Base-by-base conservation (phyloP, 225 moss, liverwort and hornwort species). In the Polytrichum commune region DNA sequence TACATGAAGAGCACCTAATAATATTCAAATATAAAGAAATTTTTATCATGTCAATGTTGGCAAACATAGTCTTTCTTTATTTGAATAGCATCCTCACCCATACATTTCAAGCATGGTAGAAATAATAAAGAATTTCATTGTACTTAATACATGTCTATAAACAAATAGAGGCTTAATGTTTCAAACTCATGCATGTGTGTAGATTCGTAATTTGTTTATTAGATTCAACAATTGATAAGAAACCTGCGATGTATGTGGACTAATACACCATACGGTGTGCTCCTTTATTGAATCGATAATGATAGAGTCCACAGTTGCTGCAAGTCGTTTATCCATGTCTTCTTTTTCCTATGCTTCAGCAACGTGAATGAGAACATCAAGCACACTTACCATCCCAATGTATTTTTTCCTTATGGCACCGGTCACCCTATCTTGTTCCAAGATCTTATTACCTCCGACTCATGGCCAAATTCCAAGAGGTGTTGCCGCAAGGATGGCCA, bases 381-480 rank as follows among this genome's bases (percentile, higher is more conserved):
- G 56, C 81, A 97, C 92, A 67, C 93, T 97, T 30, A 93, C 90
- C 86, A 97, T 84, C 3, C 96, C 96, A 73, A 97, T 97, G 77
- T 97, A 97, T 79, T 97, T 90, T 66, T 97, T 97, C 54, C 96
- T 80, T 67, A 90, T 81, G 5, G 62, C 75, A 55, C 96, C 96
- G 2, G 90, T 93, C 1, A 30, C 81, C 74, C 71, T 81, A 19
- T 97, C 96, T 0, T 92, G 89, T 86, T 97, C 96, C 82, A 92
- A 18, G 62, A 97, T 97, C 84, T 85, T 89, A 55, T 90, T 86
- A 2, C 96, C 96, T 22, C 93, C 90, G 5, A 90, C 93, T 66
- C 93, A 92, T 24, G 90, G 92, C 96, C 96, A 97, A 60, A 90
- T 90, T 1, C 96, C 93, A 7, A 90, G 96, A 7, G 96, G 96